Conservation (phyloP, 2,329 filamentous ascomycete genomes). For the Mariannaea elegans region DNA sequence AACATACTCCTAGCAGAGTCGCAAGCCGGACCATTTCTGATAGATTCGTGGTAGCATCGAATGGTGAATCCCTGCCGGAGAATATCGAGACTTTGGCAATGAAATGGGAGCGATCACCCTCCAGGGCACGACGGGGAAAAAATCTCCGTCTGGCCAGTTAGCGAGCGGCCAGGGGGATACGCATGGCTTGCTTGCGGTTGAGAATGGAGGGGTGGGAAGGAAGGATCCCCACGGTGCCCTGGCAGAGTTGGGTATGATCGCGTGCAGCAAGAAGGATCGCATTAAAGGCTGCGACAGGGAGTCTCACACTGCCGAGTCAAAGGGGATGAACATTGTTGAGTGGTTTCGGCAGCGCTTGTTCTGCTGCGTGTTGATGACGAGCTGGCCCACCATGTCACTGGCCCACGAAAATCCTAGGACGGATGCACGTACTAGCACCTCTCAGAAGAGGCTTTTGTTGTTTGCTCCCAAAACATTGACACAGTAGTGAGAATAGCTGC, state of each 20-base stretch:
- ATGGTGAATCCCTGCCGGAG: constrained; percentile 16
- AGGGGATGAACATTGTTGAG: constrained; percentile 27
- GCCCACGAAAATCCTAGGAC: constrained; percentile 4
- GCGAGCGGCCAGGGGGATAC: constrained; percentile 11
- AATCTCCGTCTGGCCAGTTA: constrained; percentile 30
- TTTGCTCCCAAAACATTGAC: constrained; percentile 24
- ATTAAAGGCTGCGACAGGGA: constrained; percentile 26
- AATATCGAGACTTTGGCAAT: constrained; percentile 22
- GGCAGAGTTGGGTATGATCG: constrained; percentile 28
- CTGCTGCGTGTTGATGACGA: constrained; percentile 18
- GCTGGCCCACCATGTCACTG: constrained; percentile 10
- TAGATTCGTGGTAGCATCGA: constrained; percentile 19
- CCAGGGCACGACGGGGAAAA: constrained; percentile 19
- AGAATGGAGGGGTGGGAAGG: constrained; percentile 10
- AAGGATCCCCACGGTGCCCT: constrained; percentile 16
- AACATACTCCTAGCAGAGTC: constrained; percentile 4
- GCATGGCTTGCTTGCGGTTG: constrained; percentile 9
- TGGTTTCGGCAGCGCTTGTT: constrained; percentile 20
- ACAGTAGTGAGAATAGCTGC: constrained; percentile 22
- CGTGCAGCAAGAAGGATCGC: constrained; percentile 25
- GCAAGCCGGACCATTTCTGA: constrained; percentile 13
- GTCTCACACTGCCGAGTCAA: constrained; percentile 25
- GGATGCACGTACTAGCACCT: neutral
- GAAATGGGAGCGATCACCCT: constrained; percentile 23
- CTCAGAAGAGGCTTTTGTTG: constrained; percentile 12